phyloP scores from a whole-genome alignment of 371 early-diverging fungal genomes.

The Zopfochytrium polystomum region DNA sequence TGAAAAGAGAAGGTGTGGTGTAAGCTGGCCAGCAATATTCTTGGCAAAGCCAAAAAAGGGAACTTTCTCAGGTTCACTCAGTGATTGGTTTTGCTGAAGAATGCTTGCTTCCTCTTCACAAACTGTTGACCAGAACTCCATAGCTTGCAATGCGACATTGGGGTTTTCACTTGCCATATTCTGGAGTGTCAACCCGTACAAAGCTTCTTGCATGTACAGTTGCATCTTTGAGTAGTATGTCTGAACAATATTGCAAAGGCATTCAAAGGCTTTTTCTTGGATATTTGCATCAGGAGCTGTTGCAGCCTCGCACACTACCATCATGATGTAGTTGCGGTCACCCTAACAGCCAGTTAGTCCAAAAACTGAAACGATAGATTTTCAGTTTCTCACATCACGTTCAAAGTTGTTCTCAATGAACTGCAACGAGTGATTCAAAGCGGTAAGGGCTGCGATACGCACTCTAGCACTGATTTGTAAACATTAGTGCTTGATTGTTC shows the following conservation, averaged over 20 bases:
- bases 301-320: constrained; percentile 94
- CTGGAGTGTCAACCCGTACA: constrained; percentile 84
- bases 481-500: constrained; percentile 1
- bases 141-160: constrained; percentile 88
- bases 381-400: constrained; percentile 20
- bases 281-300: constrained; percentile 67
- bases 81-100: constrained; percentile 21
- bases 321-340: constrained; percentile 96
- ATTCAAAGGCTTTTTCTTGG: constrained; percentile 86
- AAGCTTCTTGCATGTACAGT: constrained; percentile 90
- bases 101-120: constrained; percentile 79
- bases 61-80: constrained; percentile 2
- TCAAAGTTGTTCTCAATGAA: constrained; percentile 91
- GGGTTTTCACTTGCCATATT: constrained; percentile 86
- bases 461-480: constrained; percentile 64
- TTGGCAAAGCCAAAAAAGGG: constrained; percentile 65
- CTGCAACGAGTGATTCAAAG: constrained; percentile 89
- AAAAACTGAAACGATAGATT: constrained; percentile 5
- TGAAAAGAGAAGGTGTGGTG: constrained; percentile 81
- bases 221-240: constrained; percentile 93
- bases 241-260: constrained; percentile 91
- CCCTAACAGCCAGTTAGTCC: constrained; percentile 41
- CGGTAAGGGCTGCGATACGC: constrained; percentile 80
- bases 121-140: constrained; percentile 98
- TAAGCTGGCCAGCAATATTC: constrained; percentile 69